Base-by-base conservation (phyloP, 805 yeast genomes). In the Lipomyces chichibuensis region DNA sequence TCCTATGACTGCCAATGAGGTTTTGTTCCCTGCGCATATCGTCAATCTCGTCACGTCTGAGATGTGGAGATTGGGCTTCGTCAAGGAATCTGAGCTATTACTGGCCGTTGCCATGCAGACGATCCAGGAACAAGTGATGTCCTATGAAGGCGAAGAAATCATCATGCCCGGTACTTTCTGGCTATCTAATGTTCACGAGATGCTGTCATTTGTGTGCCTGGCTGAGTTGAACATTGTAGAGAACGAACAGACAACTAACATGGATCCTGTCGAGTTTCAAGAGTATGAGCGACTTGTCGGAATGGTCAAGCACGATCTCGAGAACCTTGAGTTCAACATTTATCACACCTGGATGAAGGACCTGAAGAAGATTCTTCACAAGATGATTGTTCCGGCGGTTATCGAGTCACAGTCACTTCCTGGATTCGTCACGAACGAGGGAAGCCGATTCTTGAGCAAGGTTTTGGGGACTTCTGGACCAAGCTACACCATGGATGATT, bases 291-390 rank as follows among this genome's bases (percentile, higher is more conserved):
- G 90, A 69, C 84, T 95, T 65, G 96, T 93, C 65, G 91, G 92
- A 2, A 92, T 94, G 71, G 94, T 94, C 56, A 91, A 90, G 79
- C 97, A 91, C 76, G 99, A 95, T 80, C 90, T 94, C 72, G 97
- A 92, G 80, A 90, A 94, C 3, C 85, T 94, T 68, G 92, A 96
- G 49, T 94, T 88, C 82, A 95, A 95, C 80, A 90, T 95, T 71
- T 95, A 93, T 80, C 96, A 92, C 78, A 89, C 93, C 83, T 94
- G 97, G 98, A 88, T 94, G 91, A 92, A 91, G 82, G 93, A 91
- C 79, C 85, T 95, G 85, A 95, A 92, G 80, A 91, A 90, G 77
- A 90, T 88, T 72, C 81, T 94, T 76, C 97, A 91, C 77, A 91
- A 90, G 84, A 91, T 92, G 81, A 94, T 93, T 61, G 88, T 95